Evolutionary conservation across 2,329 filamentous ascomycete genomes (phyloP).

Genomic region (Cordyceps militaris): DNA sequence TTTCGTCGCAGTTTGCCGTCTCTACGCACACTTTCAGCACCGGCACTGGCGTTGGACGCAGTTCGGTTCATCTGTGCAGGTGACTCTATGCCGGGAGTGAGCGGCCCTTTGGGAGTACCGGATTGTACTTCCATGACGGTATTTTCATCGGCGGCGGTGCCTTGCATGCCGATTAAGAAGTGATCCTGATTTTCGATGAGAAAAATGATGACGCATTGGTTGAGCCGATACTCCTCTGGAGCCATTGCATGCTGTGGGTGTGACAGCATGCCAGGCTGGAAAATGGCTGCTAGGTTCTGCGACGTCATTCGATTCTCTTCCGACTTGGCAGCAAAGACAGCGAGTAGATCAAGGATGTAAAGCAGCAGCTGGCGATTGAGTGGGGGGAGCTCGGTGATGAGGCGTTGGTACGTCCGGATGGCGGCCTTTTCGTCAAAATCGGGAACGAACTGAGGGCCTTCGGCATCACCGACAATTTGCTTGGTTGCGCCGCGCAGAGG

Average conservation of each 20-base stretch:
- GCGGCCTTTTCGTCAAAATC: conserved; percentile 57
- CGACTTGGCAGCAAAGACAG: conserved; percentile 94
- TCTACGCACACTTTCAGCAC: conserved; percentile 77
- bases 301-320: conserved; percentile 97
- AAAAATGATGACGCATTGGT: conserved; percentile 95
- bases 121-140: conserved; percentile 59
- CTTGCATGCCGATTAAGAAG: conserved; percentile 97
- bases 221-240: conserved; percentile 85
- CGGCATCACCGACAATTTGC: conserved; percentile 64
- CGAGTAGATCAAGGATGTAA: conserved; percentile 91
- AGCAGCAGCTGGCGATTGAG: conserved; percentile 89
- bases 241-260: conserved; percentile 95
- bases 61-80: conserved; percentile 59
- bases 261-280: conserved; percentile 92
- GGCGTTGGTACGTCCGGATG: conserved; percentile 74
- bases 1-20: conserved; percentile 77
- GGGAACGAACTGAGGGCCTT: conserved; percentile 63
- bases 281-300: conserved; percentile 90
- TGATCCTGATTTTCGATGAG: conserved; percentile 97
- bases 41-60: conserved; percentile 80
- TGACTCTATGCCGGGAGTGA: conserved; percentile 41
- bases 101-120: conserved; percentile 48
- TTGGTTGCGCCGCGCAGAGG: conserved; percentile 67
- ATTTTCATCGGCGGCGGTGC: conserved; percentile 90
- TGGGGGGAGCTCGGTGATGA: conserved; percentile 89